Evolutionary conservation across 202 grass and related monocot genomes (phyloP).

Genomic region (Zoysia matrella): DNA sequence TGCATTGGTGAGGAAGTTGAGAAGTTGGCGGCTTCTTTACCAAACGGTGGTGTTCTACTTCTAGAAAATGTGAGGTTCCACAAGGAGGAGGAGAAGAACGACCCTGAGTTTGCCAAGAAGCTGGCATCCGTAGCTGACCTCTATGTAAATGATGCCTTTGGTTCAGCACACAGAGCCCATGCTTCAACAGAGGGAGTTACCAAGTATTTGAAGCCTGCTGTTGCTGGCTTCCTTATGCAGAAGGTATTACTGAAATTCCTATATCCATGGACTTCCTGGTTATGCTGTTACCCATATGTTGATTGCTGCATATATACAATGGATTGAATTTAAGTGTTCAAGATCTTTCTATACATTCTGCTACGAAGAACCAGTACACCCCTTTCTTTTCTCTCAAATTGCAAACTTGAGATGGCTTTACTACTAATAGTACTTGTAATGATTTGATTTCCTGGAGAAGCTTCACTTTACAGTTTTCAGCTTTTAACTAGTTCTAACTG

Average conservation of each 20-base stretch:
- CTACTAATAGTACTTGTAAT: not conserved
- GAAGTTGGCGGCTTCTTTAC: slow-evolving; percentile 52
- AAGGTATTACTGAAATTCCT: slow-evolving; percentile 49
- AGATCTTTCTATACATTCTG: not conserved
- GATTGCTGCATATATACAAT: not conserved
- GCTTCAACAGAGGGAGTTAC: no score
- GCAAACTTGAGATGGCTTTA: not conserved
- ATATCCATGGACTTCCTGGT: not conserved
- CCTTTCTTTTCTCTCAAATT: not conserved
- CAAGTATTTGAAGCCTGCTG: slow-evolving; percentile 2
- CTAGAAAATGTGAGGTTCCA: slow-evolving; percentile 81
- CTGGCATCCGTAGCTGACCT: not conserved
- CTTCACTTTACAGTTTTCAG: not conserved
- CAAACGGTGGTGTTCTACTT: slow-evolving; percentile 72
- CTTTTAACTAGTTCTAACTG: slow-evolving; percentile 32
- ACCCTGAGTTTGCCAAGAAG: slow-evolving; percentile 70
- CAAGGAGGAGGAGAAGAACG: slow-evolving; percentile 83
- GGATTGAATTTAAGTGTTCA: not conserved
- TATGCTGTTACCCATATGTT: not conserved
- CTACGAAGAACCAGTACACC: not conserved
- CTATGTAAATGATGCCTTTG: no score
- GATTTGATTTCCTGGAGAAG: not conserved
- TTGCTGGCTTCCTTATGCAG: slow-evolving; percentile 69
- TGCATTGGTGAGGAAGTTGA: slow-evolving; percentile 78
- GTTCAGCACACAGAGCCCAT: no score